These are phyloP conservation scores for Emericellopsis cladophorae DNA, from an alignment of 2,329 filamentous ascomycete genomes.

Conservation along the genomic window DNA sequence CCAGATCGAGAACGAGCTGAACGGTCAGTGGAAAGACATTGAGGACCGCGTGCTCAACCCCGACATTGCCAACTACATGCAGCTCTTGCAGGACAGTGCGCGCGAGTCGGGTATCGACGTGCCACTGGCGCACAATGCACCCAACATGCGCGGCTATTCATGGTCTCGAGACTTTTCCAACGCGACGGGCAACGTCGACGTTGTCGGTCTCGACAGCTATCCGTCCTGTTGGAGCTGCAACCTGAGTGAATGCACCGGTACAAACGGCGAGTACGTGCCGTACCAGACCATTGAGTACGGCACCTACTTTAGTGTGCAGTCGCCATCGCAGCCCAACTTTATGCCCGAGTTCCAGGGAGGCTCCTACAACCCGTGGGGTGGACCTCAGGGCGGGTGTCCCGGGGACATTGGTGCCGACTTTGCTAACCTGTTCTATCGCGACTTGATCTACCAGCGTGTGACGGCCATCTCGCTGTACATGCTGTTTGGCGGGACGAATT, in stretches of 20 bases:
- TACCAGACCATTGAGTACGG: slow-evolving; percentile 29
- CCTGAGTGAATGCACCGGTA: slow-evolving; percentile 44
- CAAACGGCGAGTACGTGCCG: slow-evolving; percentile 44
- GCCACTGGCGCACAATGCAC: slow-evolving; percentile 45
- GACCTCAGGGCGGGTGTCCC: slow-evolving; percentile 41
- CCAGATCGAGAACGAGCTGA: slow-evolving; percentile 43
- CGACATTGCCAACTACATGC: slow-evolving; percentile 41
- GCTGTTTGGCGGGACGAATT: slow-evolving; percentile 52
- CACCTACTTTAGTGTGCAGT: slow-evolving; percentile 13
- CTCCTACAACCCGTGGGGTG: slow-evolving; percentile 47
- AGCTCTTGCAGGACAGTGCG: slow-evolving; percentile 37
- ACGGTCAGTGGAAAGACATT: slow-evolving; percentile 27
- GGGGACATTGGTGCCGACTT: slow-evolving; percentile 43
- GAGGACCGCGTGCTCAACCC: slow-evolving; percentile 31
- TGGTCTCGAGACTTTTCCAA: slow-evolving; percentile 49
- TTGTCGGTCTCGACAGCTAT: slow-evolving; percentile 38
- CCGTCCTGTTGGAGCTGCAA: slow-evolving; percentile 52
- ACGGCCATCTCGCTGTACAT: slow-evolving; percentile 51
- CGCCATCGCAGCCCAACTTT: slow-evolving; percentile 7
- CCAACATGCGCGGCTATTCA: slow-evolving; percentile 41
- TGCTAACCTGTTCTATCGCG: slow-evolving; percentile 51
- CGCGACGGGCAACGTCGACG: slow-evolving; percentile 42
- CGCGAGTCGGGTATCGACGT: slow-evolving; percentile 44
- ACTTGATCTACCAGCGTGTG: slow-evolving; percentile 46
- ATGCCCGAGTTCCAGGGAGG: slow-evolving; percentile 4